These are phyloP conservation scores for Microcos paniculata DNA, from an alignment of 345 rosid genomes.

Conservation along the genomic window DNA sequence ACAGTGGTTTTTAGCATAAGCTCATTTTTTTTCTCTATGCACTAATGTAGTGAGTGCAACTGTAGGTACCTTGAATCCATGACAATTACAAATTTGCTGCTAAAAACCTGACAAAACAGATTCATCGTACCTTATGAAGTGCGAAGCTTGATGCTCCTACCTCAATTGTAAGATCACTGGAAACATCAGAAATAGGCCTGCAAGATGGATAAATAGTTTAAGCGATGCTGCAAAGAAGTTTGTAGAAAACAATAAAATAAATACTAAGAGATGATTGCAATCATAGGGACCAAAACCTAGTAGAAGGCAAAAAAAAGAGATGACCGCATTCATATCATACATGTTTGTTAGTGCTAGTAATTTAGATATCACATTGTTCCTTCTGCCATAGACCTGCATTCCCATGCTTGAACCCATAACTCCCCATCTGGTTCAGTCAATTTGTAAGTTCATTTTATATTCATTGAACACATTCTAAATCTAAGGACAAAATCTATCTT, in stretches of 20 bases:
- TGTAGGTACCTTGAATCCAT: not conserved
- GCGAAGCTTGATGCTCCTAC: slow-evolving; percentile 84
- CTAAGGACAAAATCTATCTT: slow-evolving; percentile 24
- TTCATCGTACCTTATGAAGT: slow-evolving; percentile 74
- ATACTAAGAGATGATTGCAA: slow-evolving; percentile 11
- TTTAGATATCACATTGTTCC: slow-evolving; percentile 38
- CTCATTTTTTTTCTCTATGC: not conserved
- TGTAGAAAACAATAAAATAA: slow-evolving; percentile 7
- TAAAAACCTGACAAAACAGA: not conserved
- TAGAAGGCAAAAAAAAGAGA: slow-evolving; percentile 8
- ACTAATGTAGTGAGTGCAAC: not conserved
- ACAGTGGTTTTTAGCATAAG: not conserved
- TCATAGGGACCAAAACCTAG: slow-evolving; percentile 13
- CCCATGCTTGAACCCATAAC: slow-evolving; percentile 27
- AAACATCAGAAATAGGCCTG: slow-evolving; percentile 98
- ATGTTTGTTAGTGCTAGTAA: slow-evolving; percentile 36
- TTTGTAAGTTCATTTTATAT: slow-evolving; percentile 7
- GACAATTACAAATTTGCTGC: not conserved
- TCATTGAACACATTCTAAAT: slow-evolving; percentile 11
- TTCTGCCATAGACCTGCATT: slow-evolving; percentile 36
- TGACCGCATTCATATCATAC: slow-evolving; percentile 39
- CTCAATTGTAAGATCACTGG: slow-evolving; percentile 85
- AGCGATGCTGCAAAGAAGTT: slow-evolving; percentile 9
- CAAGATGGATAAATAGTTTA: slow-evolving; percentile 28
- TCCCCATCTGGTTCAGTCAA: slow-evolving; percentile 10